Evolutionary conservation across 106 monocot genomes (phyloP).

Genomic region (Acorus calamus): DNA sequence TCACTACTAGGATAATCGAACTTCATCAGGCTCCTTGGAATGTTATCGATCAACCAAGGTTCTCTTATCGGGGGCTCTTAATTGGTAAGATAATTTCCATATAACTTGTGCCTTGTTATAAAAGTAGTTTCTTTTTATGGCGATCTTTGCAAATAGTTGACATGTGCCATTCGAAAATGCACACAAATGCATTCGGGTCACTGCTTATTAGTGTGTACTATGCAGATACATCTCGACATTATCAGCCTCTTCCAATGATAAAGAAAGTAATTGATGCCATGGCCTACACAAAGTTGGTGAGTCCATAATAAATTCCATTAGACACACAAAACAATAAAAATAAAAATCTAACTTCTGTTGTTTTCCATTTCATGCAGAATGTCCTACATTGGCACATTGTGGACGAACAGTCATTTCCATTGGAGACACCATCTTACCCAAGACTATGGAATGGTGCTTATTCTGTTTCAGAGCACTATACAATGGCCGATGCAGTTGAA

Average conservation of each 20-base stretch:
- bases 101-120: neutral
- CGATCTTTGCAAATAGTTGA: neutral
- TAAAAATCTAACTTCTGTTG: neutral
- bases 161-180: neutral
- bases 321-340: too few relatives aligned
- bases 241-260: constrained; percentile 55
- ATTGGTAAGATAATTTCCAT: constrained; percentile 49
- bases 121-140: neutral
- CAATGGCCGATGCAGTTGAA: constrained; percentile 64
- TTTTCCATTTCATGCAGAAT: constrained; percentile 41
- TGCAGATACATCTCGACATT: constrained; percentile 96
- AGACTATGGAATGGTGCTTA: constrained; percentile 87
- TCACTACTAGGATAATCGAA: constrained; percentile 40
- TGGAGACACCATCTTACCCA: constrained; percentile 91
- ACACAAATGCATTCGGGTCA: neutral
- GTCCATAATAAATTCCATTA: neutral
- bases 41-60: constrained; percentile 68
- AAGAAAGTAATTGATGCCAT: constrained; percentile 90
- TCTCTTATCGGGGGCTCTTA: constrained; percentile 78
- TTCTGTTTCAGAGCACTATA: constrained; percentile 71
- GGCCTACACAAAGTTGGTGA: constrained; percentile 84
- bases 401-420: constrained; percentile 77
- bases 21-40: constrained; percentile 60
- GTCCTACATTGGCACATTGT: constrained; percentile 99
- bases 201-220: constrained; percentile 1